Conservation (phyloP, 306 rosid species). For the Cajanus cajan region DNA sequence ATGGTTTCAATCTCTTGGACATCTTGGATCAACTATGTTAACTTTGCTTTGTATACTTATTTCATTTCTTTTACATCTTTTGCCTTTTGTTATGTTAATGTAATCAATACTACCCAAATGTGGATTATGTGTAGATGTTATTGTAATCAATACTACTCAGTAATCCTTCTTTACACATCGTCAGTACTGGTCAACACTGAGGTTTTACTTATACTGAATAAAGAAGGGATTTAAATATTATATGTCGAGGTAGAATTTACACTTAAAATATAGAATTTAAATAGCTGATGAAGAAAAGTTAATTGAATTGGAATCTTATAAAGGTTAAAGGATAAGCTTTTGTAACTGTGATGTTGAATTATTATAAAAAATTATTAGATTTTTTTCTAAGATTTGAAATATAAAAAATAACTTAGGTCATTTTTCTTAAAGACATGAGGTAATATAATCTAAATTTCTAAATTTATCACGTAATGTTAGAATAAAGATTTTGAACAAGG, state of each 20-base stretch:
- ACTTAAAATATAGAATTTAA: neutral
- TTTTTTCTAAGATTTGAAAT: too few species aligned
- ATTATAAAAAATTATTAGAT: too few species aligned
- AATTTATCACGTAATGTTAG: too few species aligned
- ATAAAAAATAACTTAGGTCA: too few species aligned
- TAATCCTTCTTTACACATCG: too few species aligned
- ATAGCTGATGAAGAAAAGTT: neutral
- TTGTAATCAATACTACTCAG: too few species aligned
- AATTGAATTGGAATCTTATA: neutral
- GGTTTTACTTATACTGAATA: neutral
- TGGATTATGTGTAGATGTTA: neutral
- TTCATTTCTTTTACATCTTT: neutral
- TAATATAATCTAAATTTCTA: too few species aligned
- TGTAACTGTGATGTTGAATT: too few species aligned
- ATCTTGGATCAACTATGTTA: neutral
- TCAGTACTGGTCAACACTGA: neutral
- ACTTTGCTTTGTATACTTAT: neutral
- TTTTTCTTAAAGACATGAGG: too few species aligned
- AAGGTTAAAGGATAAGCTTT: too few species aligned
- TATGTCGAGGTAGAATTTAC: neutral
- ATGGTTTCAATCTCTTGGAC: neutral
- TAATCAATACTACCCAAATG: neutral
- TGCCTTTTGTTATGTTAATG: neutral
- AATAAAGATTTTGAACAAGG: too few species aligned
- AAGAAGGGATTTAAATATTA: neutral